phyloP scores from a whole-genome alignment of 208 protist genomes.

The Leishmania gerbilli region DNA sequence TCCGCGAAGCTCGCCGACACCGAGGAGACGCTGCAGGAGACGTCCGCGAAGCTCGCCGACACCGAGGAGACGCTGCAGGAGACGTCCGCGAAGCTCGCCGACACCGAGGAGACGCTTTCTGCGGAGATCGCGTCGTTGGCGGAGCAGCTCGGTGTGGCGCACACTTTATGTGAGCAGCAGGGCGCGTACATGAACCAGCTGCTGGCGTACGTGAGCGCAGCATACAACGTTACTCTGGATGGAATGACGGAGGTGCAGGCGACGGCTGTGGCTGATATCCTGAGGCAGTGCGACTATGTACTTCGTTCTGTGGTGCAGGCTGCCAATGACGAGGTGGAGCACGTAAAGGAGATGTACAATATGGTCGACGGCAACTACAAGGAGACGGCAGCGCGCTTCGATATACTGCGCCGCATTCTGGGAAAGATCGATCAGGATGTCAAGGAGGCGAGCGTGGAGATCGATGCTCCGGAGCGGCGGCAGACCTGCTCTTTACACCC shows the following conservation, averaged over 20 bases:
- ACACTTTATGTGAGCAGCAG: conserved; percentile 12
- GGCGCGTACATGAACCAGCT: conserved; percentile 27
- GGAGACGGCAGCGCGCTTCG: conserved; percentile 35
- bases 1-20: conserved; percentile 22
- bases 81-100: conserved; percentile 37
- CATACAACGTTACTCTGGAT: conserved; percentile 32
- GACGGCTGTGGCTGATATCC: conserved; percentile 35
- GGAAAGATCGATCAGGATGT: conserved; percentile 59
- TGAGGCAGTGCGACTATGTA: conserved; percentile 11
- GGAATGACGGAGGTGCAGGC: conserved; percentile 37
- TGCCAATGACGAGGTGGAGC: conserved; percentile 27
- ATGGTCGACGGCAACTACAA: conserved; percentile 38
- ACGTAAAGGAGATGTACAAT: conserved; percentile 39
- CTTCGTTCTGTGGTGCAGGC: conserved; percentile 25
- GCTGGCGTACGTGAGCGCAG: conserved; percentile 16
- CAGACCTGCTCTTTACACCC: neutral
- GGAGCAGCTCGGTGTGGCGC: conserved; percentile 15
- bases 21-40: conserved; percentile 10
- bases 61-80: conserved; percentile 37
- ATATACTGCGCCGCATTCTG: conserved; percentile 41
- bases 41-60: conserved; percentile 15
- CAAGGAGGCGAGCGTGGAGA: conserved; percentile 43
- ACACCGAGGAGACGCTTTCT: conserved; percentile 20
- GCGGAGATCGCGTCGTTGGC: conserved; percentile 31
- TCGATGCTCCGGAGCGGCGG: conserved; percentile 24